Evolutionary conservation across 176 grass and related monocot genomes (phyloP).

Genomic region (Oropetium thomaeum): DNA sequence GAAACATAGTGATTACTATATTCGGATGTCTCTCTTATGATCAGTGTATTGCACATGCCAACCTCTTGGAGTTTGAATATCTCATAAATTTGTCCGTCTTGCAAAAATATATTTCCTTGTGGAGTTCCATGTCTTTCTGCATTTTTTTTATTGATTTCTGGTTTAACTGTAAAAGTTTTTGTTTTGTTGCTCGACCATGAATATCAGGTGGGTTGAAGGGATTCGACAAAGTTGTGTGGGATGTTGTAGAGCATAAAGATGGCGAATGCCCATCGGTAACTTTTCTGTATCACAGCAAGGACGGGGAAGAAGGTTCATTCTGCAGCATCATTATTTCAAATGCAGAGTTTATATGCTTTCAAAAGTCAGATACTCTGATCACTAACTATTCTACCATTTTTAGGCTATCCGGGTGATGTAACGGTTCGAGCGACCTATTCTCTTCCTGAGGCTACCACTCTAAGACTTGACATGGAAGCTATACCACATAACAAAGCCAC

Average conservation of each 20-base stretch:
- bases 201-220: conserved; percentile 71
- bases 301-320: conserved; percentile 78
- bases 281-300: conserved; percentile 72
- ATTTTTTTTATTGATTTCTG: too few species aligned
- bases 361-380: background rate
- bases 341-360: background rate
- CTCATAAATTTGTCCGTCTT: background rate
- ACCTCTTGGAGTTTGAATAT: background rate
- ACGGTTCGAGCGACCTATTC: conserved; percentile 58
- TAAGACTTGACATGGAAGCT: conserved; percentile 89
- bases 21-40: background rate
- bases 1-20: background rate
- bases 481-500: conserved; percentile 59
- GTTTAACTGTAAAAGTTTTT: background rate
- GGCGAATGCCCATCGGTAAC: conserved; percentile 68
- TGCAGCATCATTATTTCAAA: conserved; percentile 9
- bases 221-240: conserved; percentile 87
- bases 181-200: background rate
- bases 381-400: background rate
- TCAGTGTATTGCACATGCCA: background rate
- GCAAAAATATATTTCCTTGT: background rate
- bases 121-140: background rate
- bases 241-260: conserved; percentile 55
- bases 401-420: conserved; percentile 85
- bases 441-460: conserved; percentile 46